Evolutionary conservation across 352 stramenopile genomes (phyloP).

Genomic region (Phytophthora cryptogea): DNA sequence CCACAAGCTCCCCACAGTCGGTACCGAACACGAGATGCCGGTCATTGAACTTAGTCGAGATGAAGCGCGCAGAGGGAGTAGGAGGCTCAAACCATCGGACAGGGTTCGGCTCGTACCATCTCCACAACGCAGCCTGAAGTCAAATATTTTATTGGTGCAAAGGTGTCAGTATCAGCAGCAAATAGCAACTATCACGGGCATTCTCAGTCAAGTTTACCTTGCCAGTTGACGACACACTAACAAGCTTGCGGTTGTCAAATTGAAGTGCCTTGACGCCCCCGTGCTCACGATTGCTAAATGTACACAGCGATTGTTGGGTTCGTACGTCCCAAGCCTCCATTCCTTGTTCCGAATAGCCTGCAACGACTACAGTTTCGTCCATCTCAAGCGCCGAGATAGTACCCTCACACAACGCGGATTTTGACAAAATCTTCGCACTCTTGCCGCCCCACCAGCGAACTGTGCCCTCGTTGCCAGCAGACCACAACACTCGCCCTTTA

Average conservation of each 20-base stretch:
- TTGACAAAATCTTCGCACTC: conserved; percentile 84
- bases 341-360: conserved; percentile 77
- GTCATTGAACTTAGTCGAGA: conserved; percentile 77
- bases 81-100: conserved; percentile 74
- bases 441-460: conserved; percentile 91
- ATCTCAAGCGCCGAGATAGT: conserved; percentile 84
- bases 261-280: conserved; percentile 76
- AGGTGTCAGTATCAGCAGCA: conserved; percentile 8
- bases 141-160: conserved; percentile 8
- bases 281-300: conserved; percentile 77
- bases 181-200: background rate
- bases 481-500: conserved; percentile 87
- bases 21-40: conserved; percentile 81
- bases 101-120: conserved; percentile 84
- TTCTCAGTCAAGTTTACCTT: conserved; percentile 47
- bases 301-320: conserved; percentile 85
- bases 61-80: conserved; percentile 53
- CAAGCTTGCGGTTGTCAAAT: conserved; percentile 88
- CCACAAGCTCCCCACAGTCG: conserved; percentile 68
- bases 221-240: conserved; percentile 74
- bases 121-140: conserved; percentile 72
- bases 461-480: conserved; percentile 76
- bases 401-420: conserved; percentile 80
- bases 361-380: conserved; percentile 89
- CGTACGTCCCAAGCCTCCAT: conserved; percentile 91